A percentile compares a stretch with the other conserved stretches of the same genome.
phyloP scores from a whole-genome alignment of 106 monocot species.

The Iris macrosiphon region DNA sequence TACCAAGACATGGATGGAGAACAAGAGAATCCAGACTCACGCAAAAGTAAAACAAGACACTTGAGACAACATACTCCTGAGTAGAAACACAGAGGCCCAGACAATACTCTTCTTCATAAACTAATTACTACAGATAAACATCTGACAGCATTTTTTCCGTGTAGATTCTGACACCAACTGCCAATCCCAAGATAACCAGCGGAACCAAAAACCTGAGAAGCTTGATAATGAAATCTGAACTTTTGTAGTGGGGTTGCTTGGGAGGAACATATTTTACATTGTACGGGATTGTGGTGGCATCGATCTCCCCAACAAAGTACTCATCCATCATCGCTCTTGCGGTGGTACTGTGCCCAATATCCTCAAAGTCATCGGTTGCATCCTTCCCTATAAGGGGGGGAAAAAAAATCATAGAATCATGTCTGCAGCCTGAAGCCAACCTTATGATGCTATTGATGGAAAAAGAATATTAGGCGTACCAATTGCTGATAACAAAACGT shows the following conservation, averaged over 20 bases:
- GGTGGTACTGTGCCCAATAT: conserved; percentile 67
- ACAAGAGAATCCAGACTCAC: no score
- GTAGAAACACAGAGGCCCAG: no score
- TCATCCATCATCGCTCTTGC: conserved; percentile 74
- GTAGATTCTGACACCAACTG: conserved; percentile 61
- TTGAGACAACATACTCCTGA: no score
- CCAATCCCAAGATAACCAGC: conserved; percentile 56
- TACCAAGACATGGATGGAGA: no score
- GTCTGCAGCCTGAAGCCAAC: not conserved
- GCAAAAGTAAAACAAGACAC: no score
- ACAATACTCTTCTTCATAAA: no score
- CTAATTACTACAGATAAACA: no score
- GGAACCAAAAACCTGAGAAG: conserved; percentile 77
- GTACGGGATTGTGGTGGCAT: conserved; percentile 47
- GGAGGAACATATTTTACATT: conserved; percentile 41
- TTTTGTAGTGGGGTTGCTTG: conserved; percentile 64
- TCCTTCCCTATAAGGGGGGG: conserved; percentile 73
- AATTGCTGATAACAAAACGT: conserved; percentile 41
- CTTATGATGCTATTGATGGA: conserved; percentile 1
- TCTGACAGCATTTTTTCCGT: no score
- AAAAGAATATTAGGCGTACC: conserved; percentile 32
- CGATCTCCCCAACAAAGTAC: conserved; percentile 59
- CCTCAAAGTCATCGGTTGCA: conserved; percentile 76
- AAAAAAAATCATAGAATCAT: conserved; percentile 7
- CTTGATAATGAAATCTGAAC: conserved; percentile 61